phyloP scores from a whole-genome alignment of 345 rosid species.

The Reutealis trisperma region DNA sequence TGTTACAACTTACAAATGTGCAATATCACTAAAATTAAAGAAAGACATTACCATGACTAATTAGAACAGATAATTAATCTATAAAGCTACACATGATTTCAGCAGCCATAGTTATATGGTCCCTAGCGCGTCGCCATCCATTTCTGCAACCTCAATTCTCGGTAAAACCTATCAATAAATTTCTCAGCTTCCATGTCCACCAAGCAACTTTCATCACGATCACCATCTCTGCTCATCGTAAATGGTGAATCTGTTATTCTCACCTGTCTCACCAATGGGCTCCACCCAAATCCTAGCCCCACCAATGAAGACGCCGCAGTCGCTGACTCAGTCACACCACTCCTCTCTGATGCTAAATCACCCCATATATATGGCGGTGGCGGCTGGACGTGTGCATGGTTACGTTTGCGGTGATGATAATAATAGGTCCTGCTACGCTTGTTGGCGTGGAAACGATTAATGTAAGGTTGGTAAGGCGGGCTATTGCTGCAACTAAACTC shows the following conservation, averaged over 20 bases:
- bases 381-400: neutral
- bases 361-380: neutral
- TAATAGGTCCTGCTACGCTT: constrained; percentile 7
- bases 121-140: constrained; percentile 9
- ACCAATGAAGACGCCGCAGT: constrained; percentile 28
- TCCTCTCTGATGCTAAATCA: constrained; percentile 11
- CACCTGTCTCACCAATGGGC: constrained; percentile 29
- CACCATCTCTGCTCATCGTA: constrained; percentile 13
- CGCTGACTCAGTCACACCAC: neutral
- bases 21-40: neutral
- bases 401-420: neutral
- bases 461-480: constrained; percentile 15
- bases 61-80: no score
- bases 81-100: neutral
- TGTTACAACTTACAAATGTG: neutral
- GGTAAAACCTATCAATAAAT: constrained; percentile 41
- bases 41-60: no score
- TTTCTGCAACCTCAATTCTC: constrained; percentile 39
- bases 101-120: neutral
- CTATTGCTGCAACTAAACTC: constrained; percentile 49
- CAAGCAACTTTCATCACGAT: constrained; percentile 22
- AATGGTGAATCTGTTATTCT: constrained; percentile 48
- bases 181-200: constrained; percentile 47
- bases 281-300: constrained; percentile 16
- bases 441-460: neutral